phyloP scores from a whole-genome alignment of 1,139 yeast genomes.

The Nakaseomyces sp. region DNA sequence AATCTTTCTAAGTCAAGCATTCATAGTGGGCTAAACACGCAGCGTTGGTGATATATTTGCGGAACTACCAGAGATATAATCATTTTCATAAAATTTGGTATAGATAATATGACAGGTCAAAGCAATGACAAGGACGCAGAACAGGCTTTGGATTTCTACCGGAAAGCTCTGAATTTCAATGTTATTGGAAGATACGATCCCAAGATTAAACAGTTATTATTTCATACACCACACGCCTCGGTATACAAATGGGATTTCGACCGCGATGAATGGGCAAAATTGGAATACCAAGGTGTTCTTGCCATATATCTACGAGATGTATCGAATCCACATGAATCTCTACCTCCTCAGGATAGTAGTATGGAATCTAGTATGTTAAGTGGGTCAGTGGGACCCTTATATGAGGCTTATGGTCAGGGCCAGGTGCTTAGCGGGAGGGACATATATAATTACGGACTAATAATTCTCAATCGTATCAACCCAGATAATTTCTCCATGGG shows the following conservation, averaged over 20 bases:
- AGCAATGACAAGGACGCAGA: slow-evolving; percentile 7
- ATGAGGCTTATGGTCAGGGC: slow-evolving; percentile 9
- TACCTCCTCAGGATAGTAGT: slow-evolving; percentile 13
- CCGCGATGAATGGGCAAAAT: slow-evolving; percentile 58
- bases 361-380: slow-evolving; percentile 21
- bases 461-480: slow-evolving; percentile 63
- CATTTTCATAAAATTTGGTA: no score
- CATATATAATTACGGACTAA: slow-evolving; percentile 66
- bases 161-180: slow-evolving; percentile 65
- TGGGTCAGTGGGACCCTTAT: slow-evolving; percentile 5
- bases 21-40: no score
- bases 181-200: slow-evolving; percentile 84
- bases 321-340: slow-evolving; percentile 16
- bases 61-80: no score
- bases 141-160: slow-evolving; percentile 41
- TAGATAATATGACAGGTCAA: slow-evolving; percentile 7
- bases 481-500: slow-evolving; percentile 80
- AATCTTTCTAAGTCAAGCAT: no score
- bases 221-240: slow-evolving; percentile 62
- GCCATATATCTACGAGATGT: slow-evolving; percentile 64
- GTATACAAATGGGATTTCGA: slow-evolving; percentile 61
- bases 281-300: slow-evolving; percentile 71
- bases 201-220: slow-evolving; percentile 59
- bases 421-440: slow-evolving; percentile 31
- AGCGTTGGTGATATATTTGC: no score